Percentiles rank a stretch among this genome's conserved stretches.
Evolutionary conservation across 176 grass and related monocot genomes (phyloP).

Genomic region (Guadua angustifolia): DNA sequence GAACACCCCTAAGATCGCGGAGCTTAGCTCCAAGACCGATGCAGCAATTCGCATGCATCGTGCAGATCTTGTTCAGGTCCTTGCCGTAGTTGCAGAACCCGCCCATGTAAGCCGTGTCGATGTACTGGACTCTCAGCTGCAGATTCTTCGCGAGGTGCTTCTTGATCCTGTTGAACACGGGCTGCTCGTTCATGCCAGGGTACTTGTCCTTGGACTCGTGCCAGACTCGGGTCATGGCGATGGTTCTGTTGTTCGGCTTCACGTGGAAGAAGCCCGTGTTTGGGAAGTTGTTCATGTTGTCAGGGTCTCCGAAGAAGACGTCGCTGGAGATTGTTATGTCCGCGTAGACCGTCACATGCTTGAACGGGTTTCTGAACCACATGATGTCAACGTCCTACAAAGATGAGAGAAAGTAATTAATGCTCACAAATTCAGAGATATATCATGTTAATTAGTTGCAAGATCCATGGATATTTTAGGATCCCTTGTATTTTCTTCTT

Average conservation of each 20-base stretch:
- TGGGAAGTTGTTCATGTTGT: constrained; percentile 58
- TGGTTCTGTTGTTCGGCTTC: constrained; percentile 43
- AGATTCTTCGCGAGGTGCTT: constrained; percentile 37
- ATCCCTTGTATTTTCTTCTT: too few species aligned
- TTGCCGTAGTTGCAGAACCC: constrained; percentile 72
- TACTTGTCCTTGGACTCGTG: constrained; percentile 32
- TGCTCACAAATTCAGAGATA: neutral
- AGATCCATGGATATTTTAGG: too few species aligned
- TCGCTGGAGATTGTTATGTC: constrained; percentile 71
- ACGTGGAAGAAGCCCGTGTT: constrained; percentile 81
- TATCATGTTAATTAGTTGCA: neutral
- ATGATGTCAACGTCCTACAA: constrained; percentile 72
- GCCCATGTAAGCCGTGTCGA: constrained; percentile 53
- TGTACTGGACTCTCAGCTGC: constrained; percentile 48
- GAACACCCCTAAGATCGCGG: constrained; percentile 52
- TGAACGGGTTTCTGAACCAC: constrained; percentile 78
- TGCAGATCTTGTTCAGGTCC: constrained; percentile 67
- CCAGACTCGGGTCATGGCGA: constrained; percentile 68
- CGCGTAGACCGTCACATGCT: constrained; percentile 67
- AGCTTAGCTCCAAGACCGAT: constrained; percentile 59
- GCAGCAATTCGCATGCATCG: constrained; percentile 92
- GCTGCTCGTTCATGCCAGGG: constrained; percentile 63
- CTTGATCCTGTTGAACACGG: constrained; percentile 84
- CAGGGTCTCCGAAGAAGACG: constrained; percentile 52
- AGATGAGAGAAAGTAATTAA: neutral